phyloP scores from a whole-genome alignment of 2,329 filamentous ascomycete species.

The Xylaria sp. region DNA sequence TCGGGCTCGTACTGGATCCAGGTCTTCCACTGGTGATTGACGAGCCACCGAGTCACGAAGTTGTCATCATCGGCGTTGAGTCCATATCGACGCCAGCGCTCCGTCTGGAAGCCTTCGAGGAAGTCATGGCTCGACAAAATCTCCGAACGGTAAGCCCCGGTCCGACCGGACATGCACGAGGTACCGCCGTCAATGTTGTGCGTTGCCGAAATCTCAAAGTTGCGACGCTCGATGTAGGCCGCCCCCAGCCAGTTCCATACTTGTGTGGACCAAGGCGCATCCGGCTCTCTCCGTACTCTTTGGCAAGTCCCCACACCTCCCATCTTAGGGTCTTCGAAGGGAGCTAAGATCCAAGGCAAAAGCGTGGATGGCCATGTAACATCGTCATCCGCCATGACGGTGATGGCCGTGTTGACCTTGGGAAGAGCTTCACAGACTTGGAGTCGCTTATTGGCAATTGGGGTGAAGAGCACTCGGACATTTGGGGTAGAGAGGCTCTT shows the following conservation, averaged over 20 bases:
- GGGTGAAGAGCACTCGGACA: slow-evolving; percentile 76
- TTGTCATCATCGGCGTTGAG: slow-evolving; percentile 98
- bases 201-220: slow-evolving; percentile 96
- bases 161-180: slow-evolving; percentile 95
- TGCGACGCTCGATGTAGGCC: slow-evolving; percentile 89
- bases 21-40: slow-evolving; percentile 90
- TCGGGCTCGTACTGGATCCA: slow-evolving; percentile 93
- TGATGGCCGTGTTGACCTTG: slow-evolving; percentile 81
- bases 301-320: slow-evolving; percentile 94
- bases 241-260: slow-evolving; percentile 90
- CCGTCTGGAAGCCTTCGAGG: slow-evolving; percentile 86
- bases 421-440: slow-evolving; percentile 93
- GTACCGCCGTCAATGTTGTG: slow-evolving; percentile 94
- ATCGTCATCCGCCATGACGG: slow-evolving; percentile 93
- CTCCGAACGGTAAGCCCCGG: slow-evolving; percentile 86
- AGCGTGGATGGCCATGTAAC: slow-evolving; percentile 89
- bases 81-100: slow-evolving; percentile 87
- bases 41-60: slow-evolving; percentile 95
- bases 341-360: slow-evolving; percentile 89
- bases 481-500: slow-evolving; percentile 63
- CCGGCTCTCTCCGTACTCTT: slow-evolving; percentile 73
- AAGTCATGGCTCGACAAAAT: slow-evolving; percentile 88
- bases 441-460: slow-evolving; percentile 91
- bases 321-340: slow-evolving; percentile 82
- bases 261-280: slow-evolving; percentile 62